Base-by-base conservation (phyloP, 2,329 filamentous ascomycete genomes). In the Xylariaceae sp. region DNA sequence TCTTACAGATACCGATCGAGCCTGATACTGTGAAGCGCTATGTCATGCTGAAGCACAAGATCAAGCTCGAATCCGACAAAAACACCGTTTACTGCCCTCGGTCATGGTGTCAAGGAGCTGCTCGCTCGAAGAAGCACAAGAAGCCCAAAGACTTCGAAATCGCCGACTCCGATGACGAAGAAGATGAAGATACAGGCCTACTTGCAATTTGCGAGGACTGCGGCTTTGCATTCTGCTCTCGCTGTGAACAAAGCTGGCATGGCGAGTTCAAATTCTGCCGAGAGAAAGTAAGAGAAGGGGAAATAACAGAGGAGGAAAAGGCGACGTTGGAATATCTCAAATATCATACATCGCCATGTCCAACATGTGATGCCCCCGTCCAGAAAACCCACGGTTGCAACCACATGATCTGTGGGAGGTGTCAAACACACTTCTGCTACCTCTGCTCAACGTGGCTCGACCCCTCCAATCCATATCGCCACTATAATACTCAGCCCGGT, bases 361-460 rank as follows among this genome's bases (percentile, higher is more conserved):
- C 94, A 11, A 92, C 90, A 4, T 99, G 94, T 71, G 82, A 77
- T 30, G 85, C 87, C 1, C 89, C 89, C 0, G 86, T 86, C 18
- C 89, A 96, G 66, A 99, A 99, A 75, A 89, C 87, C 1, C 84
- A 89, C 63, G 94, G 94, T 36, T 99, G 94, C 75, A 96, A 96
- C 68, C 91, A 96, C 69, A 97, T 97, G 90, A 88, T 86, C 44
- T 96, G 92, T 70, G 89, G 86, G 67, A 85, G 89, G 56, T 99
- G 94, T 73, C 78, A 86, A 45, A 87, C 89, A 2, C 92, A 97
- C 68, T 97, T 96, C 66, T 99, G 94, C 72, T 97, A 97, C 60
- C 78, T 97, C 1, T 97, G 94, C 65, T 86, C 87, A 0, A 79
- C 84, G n/a, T 97, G 89, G 87, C 77, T 99, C 39, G 80, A 86